A percentile compares a stretch with the other conserved stretches of the same genome.
phyloP scores from a whole-genome alignment of 2,329 filamentous ascomycete genomes.

The Venturia oleaginea region DNA sequence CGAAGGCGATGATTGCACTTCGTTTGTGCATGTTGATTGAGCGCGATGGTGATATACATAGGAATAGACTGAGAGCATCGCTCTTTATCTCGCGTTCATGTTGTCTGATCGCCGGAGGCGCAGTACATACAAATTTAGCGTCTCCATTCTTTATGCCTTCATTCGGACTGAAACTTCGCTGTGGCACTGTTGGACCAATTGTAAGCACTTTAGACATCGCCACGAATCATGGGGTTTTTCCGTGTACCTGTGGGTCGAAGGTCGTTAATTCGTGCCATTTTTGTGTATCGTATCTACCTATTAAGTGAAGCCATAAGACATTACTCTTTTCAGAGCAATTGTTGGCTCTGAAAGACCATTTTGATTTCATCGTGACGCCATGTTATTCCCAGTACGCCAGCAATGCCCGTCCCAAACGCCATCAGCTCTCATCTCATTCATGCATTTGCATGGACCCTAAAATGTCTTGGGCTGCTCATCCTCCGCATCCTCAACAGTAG shows the following conservation, averaged over 20 bases:
- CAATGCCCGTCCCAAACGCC: neutral
- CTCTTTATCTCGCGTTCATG: no score
- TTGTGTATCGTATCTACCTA: neutral
- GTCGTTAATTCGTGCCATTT: neutral
- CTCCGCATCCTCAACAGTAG: slow-evolving; percentile 15
- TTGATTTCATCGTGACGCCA: neutral
- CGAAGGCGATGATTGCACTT: no score
- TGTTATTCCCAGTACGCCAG: neutral
- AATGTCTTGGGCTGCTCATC: slow-evolving; percentile 13
- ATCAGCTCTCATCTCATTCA: neutral
- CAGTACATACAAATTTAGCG: no score
- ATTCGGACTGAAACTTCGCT: neutral
- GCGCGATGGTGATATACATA: no score
- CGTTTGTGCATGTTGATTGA: no score
- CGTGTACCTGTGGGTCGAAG: neutral
- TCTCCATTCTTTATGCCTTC: no score
- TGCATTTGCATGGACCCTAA: neutral
- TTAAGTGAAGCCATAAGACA: neutral
- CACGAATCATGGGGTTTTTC: neutral
- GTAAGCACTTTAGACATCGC: neutral
- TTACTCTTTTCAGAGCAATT: neutral
- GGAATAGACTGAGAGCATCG: no score
- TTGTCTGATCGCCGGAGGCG: no score
- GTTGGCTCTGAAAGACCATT: neutral
- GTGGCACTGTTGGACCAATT: neutral